These are phyloP conservation scores for Phytopythium aichiense DNA, from an alignment of 352 stramenopile species.

Conservation along the genomic window DNA sequence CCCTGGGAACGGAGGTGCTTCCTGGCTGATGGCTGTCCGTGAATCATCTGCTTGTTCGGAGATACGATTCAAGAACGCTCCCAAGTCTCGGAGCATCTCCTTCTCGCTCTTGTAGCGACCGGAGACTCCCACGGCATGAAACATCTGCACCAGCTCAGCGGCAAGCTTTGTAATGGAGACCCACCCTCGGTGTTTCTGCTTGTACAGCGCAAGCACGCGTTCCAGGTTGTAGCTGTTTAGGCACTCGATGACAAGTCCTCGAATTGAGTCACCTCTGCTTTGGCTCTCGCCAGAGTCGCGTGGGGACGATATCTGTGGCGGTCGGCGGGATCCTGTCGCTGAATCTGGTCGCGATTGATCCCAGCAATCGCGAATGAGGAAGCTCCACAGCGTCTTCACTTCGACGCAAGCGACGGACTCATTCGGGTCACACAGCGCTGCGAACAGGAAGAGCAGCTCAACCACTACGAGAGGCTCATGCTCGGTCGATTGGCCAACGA, in stretches of 20 bases:
- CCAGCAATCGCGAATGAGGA: slow-evolving; percentile 26
- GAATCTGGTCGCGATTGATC: neutral
- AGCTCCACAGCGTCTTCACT: slow-evolving; percentile 21
- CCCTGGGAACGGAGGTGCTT: neutral
- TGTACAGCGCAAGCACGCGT: slow-evolving; percentile 7
- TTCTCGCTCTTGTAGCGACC: neutral
- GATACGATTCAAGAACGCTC: neutral
- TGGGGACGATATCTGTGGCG: neutral
- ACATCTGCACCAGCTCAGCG: slow-evolving; percentile 19
- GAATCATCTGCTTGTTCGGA: neutral
- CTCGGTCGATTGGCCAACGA: slow-evolving; percentile 7
- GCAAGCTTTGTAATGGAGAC: slow-evolving; percentile 10
- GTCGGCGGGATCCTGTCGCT: neutral
- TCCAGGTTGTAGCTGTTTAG: slow-evolving; percentile 28
- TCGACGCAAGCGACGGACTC: slow-evolving; percentile 6
- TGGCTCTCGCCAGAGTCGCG: neutral
- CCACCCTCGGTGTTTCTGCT: slow-evolving; percentile 8
- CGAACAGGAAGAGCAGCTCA: slow-evolving; percentile 41
- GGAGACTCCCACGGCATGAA: slow-evolving; percentile 7
- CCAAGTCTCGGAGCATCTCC: neutral
- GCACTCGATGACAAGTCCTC: slow-evolving; percentile 12
- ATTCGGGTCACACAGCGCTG: neutral
- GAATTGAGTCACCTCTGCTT: slow-evolving; percentile 8
- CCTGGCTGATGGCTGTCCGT: too few relatives aligned
- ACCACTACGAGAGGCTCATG: slow-evolving; percentile 12